Evolutionary conservation across 805 yeast species (phyloP), one percentile per base, ranked within the genome.

Genomic region (Lipomyces orientalis): DNA sequence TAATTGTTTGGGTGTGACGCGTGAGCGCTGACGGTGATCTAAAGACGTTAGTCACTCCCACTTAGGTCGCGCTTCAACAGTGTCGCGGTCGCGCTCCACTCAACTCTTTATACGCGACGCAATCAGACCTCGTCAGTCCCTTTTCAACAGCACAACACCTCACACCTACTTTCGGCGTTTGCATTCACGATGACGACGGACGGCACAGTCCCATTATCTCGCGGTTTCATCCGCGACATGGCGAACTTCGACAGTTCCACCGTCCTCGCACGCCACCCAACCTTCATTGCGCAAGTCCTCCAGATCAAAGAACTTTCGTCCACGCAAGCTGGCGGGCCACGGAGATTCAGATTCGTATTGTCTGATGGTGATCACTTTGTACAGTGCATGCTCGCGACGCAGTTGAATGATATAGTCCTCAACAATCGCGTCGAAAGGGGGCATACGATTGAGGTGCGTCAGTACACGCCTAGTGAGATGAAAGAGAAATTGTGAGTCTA

Each of bases 321-420:
- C 22, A 34, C 62, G 29, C 62, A 33, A 29, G 56, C 64, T 35
- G 73, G 70, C 14, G 66, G 61, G 31, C 73, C 73, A 5, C 58
- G 57, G 14, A 68, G 75, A 7, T 46, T 66, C 31, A 68, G 75
- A 19, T 37, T 65, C 29, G 71, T 72, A 6, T 25, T 72, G 29
- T 69, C 74, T 8, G 75, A 73, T 49, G 69, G 73, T 16, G 67
- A 60, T 22, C 49, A 69, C 37, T 72, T 55, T 37, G 61, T 67
- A 25, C 69, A 72, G 57, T 64, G 62, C 39, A 66, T 73, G 69
- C 54, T 70, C 16, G 58, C 65, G 31, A 35, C 55, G 34, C 58
- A 62, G 16, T 55, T 58, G 33, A 64, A 60, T 29, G 69, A 70
- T 14, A 35, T 54, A 25, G 67, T 68, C 4, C 31, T 37, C 10